These are phyloP conservation scores for Neurospora sp. DNA, from an alignment of 495 filamentous ascomycete species.

Conservation along the genomic window DNA sequence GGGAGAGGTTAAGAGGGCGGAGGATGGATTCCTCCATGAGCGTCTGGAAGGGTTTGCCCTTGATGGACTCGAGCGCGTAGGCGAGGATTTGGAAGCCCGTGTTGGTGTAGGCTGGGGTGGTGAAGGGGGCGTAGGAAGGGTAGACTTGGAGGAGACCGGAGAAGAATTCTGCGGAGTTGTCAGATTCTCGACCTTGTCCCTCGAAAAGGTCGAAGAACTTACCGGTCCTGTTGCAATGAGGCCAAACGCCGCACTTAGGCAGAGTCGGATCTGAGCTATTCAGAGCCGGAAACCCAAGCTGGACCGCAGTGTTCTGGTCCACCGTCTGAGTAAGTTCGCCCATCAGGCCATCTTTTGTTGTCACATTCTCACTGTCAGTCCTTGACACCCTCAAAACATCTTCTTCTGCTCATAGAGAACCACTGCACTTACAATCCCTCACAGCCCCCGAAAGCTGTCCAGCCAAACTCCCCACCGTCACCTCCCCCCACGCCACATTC, in stretches of 20 bases:
- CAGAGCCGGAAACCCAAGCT: conserved; percentile 32
- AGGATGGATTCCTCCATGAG: conserved; percentile 37
- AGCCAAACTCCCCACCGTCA: conserved; percentile 44
- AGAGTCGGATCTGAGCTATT: conserved; percentile 32
- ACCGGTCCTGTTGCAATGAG: conserved; percentile 28
- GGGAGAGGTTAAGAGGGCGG: conserved; percentile 33
- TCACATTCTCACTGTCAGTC: background rate
- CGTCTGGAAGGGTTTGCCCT: conserved; percentile 31
- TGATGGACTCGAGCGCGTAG: conserved; percentile 45
- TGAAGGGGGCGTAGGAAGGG: conserved; percentile 38
- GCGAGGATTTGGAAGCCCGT: conserved; percentile 43
- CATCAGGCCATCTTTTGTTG: conserved; percentile 26
- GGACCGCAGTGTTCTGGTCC: conserved; percentile 18
- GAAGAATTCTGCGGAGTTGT: conserved; percentile 39
- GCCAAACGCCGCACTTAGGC: conserved; percentile 27
- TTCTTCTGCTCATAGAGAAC: background rate
- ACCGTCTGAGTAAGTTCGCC: conserved; percentile 33
- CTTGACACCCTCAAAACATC: background rate
- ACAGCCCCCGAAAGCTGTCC: conserved; percentile 43
- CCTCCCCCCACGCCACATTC: conserved; percentile 41
- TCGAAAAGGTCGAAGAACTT: background rate
- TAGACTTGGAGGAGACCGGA: conserved; percentile 34
- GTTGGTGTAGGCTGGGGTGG: conserved; percentile 49
- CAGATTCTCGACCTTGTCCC: too few species aligned
- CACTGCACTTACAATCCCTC: conserved; percentile 30